Percentiles rank a stretch among this genome's conserved stretches.
Evolutionary conservation across 2,329 filamentous ascomycete genomes (phyloP).

Genomic region (Colletotrichum chlorophyti): DNA sequence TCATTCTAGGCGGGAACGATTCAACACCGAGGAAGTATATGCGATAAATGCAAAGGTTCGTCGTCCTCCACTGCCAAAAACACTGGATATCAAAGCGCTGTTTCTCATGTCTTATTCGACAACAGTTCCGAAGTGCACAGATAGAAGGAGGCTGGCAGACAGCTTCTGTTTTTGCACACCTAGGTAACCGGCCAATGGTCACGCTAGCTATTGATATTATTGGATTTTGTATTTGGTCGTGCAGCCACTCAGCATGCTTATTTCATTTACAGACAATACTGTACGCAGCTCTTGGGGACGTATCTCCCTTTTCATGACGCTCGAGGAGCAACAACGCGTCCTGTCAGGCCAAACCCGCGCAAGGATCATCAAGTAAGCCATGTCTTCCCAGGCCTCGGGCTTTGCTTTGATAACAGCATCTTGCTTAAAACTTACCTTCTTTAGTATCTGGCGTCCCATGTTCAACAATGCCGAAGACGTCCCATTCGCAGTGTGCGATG

Average conservation of each 20-base stretch:
- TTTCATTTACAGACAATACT: not conserved
- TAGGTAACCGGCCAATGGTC: not conserved
- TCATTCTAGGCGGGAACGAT: too few species aligned
- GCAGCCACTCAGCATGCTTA: too few species aligned
- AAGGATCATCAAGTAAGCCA: not conserved
- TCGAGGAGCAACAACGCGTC: not conserved
- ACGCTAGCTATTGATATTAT: too few species aligned
- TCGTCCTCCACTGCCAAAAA: too few species aligned
- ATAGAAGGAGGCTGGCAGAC: not conserved
- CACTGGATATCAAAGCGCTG: too few species aligned
- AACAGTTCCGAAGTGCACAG: not conserved
- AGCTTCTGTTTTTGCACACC: not conserved
- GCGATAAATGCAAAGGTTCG: not conserved
- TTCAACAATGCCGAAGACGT: not conserved
- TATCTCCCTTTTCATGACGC: not conserved
- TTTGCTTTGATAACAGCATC: too few species aligned
- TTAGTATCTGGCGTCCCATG: not conserved
- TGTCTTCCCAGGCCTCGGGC: too few species aligned
- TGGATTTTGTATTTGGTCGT: too few species aligned
- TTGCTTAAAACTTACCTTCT: too few species aligned
- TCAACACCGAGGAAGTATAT: not conserved
- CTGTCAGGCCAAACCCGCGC: not conserved
- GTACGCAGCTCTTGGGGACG: not conserved
- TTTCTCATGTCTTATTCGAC: not conserved
- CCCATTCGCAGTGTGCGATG: not conserved